A percentile compares a stretch with the other conserved stretches of the same genome.
Evolutionary conservation across 495 filamentous ascomycete genomes (phyloP).

Genomic region (Podospora tetraspora): DNA sequence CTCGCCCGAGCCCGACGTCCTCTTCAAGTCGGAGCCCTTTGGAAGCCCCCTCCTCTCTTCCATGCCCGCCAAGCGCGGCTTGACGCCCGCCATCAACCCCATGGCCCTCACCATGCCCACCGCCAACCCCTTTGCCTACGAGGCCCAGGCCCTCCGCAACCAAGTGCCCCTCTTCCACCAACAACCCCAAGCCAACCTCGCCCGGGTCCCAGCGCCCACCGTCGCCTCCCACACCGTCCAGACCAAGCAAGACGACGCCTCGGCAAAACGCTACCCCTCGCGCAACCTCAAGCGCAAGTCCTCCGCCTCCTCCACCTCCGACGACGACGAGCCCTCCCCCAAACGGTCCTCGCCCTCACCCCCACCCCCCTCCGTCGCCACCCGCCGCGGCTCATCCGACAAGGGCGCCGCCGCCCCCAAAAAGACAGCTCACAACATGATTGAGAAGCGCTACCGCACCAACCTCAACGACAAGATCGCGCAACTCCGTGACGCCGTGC

Average conservation of each 20-base stretch:
- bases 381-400: not conserved
- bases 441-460: constrained; percentile 47
- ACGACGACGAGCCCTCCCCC: constrained; percentile 12
- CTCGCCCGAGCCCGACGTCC: constrained; percentile 17
- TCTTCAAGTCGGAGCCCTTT: constrained; percentile 21
- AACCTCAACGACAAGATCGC: constrained; percentile 49
- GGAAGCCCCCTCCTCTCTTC: constrained; percentile 10
- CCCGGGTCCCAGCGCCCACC: not conserved
- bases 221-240: not conserved
- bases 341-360: constrained; percentile 14
- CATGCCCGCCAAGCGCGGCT: constrained; percentile 4
- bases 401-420: constrained; percentile 18
- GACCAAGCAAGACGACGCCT: not conserved
- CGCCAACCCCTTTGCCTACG: constrained; percentile 7
- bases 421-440: constrained; percentile 44
- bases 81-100: constrained; percentile 32
- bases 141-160: constrained; percentile 7
- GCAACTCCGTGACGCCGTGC: constrained; percentile 43
- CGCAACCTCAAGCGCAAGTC: constrained; percentile 31
- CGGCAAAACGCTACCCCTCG: constrained; percentile 19
- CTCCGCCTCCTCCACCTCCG: constrained; percentile 14
- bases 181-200: not conserved
- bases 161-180: not conserved
- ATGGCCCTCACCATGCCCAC: constrained; percentile 22
- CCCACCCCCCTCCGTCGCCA: constrained; percentile 3